Evolutionary conservation across 2,329 filamentous ascomycete species (phyloP).

Genomic region (Plectosphaerella cucumerina): DNA sequence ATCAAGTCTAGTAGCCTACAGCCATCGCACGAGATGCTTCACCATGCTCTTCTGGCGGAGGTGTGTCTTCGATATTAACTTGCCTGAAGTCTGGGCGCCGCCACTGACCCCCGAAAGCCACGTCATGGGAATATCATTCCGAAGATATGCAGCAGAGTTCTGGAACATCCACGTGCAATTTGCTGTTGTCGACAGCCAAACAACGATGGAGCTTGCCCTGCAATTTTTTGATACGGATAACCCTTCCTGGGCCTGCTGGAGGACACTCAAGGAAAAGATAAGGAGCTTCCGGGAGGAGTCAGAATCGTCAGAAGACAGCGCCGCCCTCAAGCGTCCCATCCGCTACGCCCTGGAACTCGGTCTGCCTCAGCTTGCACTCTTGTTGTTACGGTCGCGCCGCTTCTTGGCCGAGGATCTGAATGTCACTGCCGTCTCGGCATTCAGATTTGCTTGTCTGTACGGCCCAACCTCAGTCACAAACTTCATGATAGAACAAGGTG

Average conservation of each 20-base stretch:
- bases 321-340: background rate
- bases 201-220: background rate
- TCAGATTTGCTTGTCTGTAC: no score
- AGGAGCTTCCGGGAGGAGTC: background rate
- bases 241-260: background rate
- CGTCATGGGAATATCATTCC: background rate
- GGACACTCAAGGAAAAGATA: background rate
- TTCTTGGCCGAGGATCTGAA: no score
- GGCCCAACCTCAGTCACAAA: no score
- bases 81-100: background rate
- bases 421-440: no score
- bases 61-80: conserved; percentile 2
- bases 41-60: background rate
- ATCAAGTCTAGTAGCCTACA: background rate
- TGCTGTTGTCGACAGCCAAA: background rate
- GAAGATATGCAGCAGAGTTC: conserved; percentile 3
- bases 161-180: conserved; percentile 3
- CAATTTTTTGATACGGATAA: background rate
- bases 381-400: no score
- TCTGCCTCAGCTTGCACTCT: no score
- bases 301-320: background rate
- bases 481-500: background rate
- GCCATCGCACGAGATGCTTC: background rate
- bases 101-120: background rate
- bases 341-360: conserved; percentile 1